Conservation (phyloP, 331 rosid species). For the Rosa hybrid region DNA sequence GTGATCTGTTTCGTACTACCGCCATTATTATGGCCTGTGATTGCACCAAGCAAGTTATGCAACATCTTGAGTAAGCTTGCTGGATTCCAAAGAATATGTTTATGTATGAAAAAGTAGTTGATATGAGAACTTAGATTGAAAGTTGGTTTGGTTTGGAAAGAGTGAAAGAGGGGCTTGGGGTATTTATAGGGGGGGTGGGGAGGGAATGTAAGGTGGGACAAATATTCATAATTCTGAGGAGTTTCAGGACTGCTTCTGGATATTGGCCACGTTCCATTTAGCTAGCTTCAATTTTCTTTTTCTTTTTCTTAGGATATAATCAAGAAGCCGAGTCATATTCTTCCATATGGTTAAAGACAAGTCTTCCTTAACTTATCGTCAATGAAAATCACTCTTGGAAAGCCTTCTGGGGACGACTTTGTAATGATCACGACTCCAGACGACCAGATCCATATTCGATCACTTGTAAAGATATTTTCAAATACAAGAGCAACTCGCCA, state of each 20-base stretch:
- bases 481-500: background rate
- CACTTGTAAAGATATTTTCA: background rate
- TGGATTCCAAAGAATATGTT: background rate
- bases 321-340: background rate
- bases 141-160: background rate
- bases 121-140: background rate
- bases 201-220: background rate
- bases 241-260: background rate
- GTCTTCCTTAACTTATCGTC: background rate
- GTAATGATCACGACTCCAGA: background rate
- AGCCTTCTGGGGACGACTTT: background rate
- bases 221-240: background rate
- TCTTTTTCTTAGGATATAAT: background rate
- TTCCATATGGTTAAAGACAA: background rate
- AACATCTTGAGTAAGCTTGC: background rate
- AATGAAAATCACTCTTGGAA: background rate
- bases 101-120: background rate
- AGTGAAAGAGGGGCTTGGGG: background rate
- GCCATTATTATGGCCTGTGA: background rate
- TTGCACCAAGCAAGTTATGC: constrained; percentile 1
- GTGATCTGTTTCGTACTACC: constrained; percentile 19
- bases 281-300: background rate
- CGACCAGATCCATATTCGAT: too few species aligned
- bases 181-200: background rate
- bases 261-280: background rate